Base-by-base conservation (phyloP, 306 rosid genomes). In the Mimosa pudica region DNA sequence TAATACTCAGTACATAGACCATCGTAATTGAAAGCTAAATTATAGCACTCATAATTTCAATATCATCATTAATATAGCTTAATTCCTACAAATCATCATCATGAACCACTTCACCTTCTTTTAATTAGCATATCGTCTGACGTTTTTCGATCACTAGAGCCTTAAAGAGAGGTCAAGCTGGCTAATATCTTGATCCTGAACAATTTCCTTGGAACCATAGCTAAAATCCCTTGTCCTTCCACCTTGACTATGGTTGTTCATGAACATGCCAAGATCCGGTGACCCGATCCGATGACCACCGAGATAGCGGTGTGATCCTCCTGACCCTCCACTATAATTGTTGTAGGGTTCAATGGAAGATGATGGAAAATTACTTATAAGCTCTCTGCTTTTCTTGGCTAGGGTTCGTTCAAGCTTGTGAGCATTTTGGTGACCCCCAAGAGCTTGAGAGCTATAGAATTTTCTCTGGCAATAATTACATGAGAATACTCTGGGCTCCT, bases 391-490 rank as follows among this genome's bases (percentile, higher is more conserved):
- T 81, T 90, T 94, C 89, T 94, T 94, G 8, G 98, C 98, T 35
- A 94, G 84, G 3, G 97, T 92, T 24, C 98, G 81, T 75, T 92
- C 98, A 1, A 94, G 90, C 74, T 92, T 94, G 82, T 94, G 98
- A 57, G 98, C 98, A 77, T 94, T 94, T 60, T 94, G 98, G 80
- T 94, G 98, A 0, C 98, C 98, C 0, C 98, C 98, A 4, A 94
- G 84, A 0, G 97, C 98, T 71, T 94, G 98, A 1, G 97, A 94
- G 51, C 97, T 94, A 67, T 89, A 90, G 45, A 94, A 94, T 74
- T 92, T 89, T 46, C 94, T 88, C 82, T 92, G 92, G 82, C 98
- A 94, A 52, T 92, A 94, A 83, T 94, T 92, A 89, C 98, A 94
- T 3, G 98, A 89, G 75, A 92, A 94, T 47, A 90, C 35, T 14